Percentiles rank a stretch among this genome's conserved stretches.
These are phyloP conservation scores for Escallonia herrerae DNA, from an alignment of 129 eudicot species.

Conservation along the genomic window DNA sequence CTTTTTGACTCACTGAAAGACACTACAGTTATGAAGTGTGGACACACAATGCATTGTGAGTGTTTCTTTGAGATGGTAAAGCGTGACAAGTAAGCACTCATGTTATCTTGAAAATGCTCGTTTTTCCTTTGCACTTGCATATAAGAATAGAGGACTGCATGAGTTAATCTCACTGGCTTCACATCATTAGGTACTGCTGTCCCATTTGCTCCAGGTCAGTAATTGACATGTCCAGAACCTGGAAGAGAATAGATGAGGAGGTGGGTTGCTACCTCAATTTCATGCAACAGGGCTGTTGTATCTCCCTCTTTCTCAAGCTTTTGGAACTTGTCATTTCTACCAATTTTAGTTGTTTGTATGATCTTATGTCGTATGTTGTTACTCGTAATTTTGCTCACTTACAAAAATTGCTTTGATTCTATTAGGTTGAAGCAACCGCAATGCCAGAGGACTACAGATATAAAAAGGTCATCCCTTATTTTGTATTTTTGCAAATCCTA, in stretches of 20 bases:
- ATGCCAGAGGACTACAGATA: slow-evolving; percentile 88
- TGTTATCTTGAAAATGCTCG: not conserved
- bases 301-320: not conserved
- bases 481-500: not conserved
- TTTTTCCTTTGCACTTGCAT: not conserved
- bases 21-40: slow-evolving; percentile 88
- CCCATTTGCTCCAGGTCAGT: slow-evolving; percentile 86
- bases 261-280: slow-evolving; percentile 24
- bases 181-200: slow-evolving; percentile 58
- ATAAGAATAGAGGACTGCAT: not conserved
- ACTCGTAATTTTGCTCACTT: not conserved
- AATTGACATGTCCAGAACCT: slow-evolving; percentile 80
- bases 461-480: slow-evolving; percentile 56
- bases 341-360: not conserved
- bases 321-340: not conserved
- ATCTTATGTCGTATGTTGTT: not conserved
- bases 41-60: slow-evolving; percentile 94
- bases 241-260: slow-evolving; percentile 96
- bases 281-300: too few relatives aligned
- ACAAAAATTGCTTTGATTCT: not conserved
- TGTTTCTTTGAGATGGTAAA: slow-evolving; percentile 90
- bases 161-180: not conserved
- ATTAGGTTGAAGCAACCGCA: slow-evolving; percentile 77
- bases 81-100: slow-evolving; percentile 72
- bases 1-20: slow-evolving; percentile 90